Evolutionary conservation across 306 rosid genomes (phyloP), one percentile per base, ranked within the genome.

Genomic region (Fragaria vesca): DNA sequence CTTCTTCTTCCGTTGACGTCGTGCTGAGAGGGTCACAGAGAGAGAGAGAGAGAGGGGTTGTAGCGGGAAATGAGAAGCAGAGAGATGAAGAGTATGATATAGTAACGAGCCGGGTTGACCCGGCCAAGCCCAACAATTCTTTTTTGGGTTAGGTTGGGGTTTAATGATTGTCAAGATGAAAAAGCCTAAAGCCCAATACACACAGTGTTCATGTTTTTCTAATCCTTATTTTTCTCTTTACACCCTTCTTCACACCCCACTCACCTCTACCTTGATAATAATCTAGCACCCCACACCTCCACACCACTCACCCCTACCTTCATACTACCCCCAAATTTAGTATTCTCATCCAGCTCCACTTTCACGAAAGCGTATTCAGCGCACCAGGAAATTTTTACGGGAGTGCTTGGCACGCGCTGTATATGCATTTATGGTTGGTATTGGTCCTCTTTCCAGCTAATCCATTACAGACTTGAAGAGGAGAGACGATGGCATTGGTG

Each of bases 61-160:
- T 8, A 66, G 70, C 70, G 70, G 71, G 71, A 38, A 63, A 63
- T 63, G 68, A 28, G 42, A 63, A 63, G 15, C 43, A 24, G 24
- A 63, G 68, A 62, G 68, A 7, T 11, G 43, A 30, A 4, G 42
- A 30, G 68, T 62, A 30, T 2, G 68, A 13, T 32, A 32, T 30
- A 60, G 36, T 24, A 60, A 1, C 12, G 42, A 15, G 4, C 0
- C 4, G 43, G 68, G 68, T 32, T 40, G 68, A 62, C 40, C 42
- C 68, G 68, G 6, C 8, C n/a, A 2, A 62, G 68, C 17, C 40
- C 40, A 15, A 15, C 16, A 62, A 10, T 61, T 13, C 0, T n/a
- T 0, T 28, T 24, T 61, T 28, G 40, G 66, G 66, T 32, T 63
- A 63, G 68, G 68, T 63, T 63, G 20, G 68, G 43, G 68, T 63